Percentiles rank a stretch among this genome's conserved stretches.
phyloP scores from a whole-genome alignment of 2,329 filamentous ascomycete genomes.

The Calonectria leucothoes region DNA sequence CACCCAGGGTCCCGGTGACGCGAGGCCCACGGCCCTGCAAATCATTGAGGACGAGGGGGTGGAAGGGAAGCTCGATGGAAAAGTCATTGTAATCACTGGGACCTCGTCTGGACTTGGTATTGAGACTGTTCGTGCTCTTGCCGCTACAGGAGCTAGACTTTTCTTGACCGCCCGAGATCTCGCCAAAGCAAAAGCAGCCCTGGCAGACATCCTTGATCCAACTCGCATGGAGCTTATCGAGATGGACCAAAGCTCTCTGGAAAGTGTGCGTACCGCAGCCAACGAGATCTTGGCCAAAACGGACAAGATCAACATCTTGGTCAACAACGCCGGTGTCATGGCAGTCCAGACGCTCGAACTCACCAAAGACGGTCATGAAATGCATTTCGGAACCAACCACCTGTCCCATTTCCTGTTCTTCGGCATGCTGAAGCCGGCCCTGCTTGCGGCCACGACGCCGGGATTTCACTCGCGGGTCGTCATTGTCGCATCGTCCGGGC shows the following conservation, averaged over 20 bases:
- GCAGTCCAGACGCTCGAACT: constrained; percentile 10
- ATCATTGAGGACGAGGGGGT: constrained; percentile 47
- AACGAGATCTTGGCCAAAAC: neutral
- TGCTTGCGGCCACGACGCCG: constrained; percentile 1
- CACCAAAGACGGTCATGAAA: constrained; percentile 30
- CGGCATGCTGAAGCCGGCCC: constrained; percentile 12
- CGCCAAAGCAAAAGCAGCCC: constrained; percentile 45
- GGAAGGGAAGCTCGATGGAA: constrained; percentile 42
- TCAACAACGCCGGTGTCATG: constrained; percentile 41
- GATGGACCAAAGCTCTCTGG: constrained; percentile 9
- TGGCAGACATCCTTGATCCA: constrained; percentile 28
- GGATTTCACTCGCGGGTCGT: constrained; percentile 20
- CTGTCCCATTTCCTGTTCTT: constrained; percentile 32
- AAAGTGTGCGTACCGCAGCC: constrained; percentile 2
- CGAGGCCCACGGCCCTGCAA: constrained; percentile 47
- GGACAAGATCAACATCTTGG: constrained; percentile 26
- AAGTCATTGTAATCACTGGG: constrained; percentile 53
- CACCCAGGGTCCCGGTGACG: constrained; percentile 43
- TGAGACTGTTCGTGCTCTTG: constrained; percentile 52
- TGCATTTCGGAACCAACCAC: constrained; percentile 33
- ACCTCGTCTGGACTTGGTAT: constrained; percentile 51
- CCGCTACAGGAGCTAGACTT: constrained; percentile 50
- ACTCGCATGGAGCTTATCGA: neutral
- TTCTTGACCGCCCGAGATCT: constrained; percentile 50
- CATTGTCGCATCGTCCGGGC: constrained; percentile 2